Evolutionary conservation across 805 yeast genomes (phyloP), one percentile per base, ranked within the genome.

Genomic region (Nakazawaea sp.): DNA sequence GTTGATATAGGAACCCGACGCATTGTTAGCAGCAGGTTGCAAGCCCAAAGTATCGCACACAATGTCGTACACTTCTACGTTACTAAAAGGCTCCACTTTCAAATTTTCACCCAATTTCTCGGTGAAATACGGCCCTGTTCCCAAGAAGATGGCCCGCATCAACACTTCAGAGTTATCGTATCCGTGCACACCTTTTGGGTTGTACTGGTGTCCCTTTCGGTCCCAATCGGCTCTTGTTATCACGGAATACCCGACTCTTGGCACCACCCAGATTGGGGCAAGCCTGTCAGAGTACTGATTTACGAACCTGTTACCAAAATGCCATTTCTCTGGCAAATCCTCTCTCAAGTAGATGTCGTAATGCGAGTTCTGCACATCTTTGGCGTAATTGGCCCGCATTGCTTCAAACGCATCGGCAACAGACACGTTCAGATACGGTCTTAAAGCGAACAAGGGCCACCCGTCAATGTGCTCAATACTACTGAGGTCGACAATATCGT

Each of bases 201-300:
- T 52, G 52, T 79, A 81, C 11, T 69, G 65, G 34, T 63, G 55
- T 19, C 58, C 56, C 51, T 67, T 66, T 2, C 62, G 62, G 18
- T 68, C 67, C 71, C 76, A 73, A 41, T 70, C 70, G 15, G 66
- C 66, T 39, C 67, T 70, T 1, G 88, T 83, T 2, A 85, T 70
- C 12, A 88, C 56, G 0, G 83, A 69, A 59, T 81, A 89, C 0
- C 96, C 96, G 5, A 84, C 77, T 25, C 79, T 72, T 0, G 96
- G 96, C 2, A 89, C 64, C 3, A 89, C 54, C 90, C 96, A 85
- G 20, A 89, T 56, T 1, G 95, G 95, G 0, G 96, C 94, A 16
- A 87, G 62, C 43, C 96, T 67, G 32, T 75, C 64, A 40, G 70
- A 63, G 51, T 66, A 81, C 34, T 48, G 15, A 42, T 45, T 31